Base-by-base conservation (phyloP, 805 yeast species). In the Starmerella geochares region DNA sequence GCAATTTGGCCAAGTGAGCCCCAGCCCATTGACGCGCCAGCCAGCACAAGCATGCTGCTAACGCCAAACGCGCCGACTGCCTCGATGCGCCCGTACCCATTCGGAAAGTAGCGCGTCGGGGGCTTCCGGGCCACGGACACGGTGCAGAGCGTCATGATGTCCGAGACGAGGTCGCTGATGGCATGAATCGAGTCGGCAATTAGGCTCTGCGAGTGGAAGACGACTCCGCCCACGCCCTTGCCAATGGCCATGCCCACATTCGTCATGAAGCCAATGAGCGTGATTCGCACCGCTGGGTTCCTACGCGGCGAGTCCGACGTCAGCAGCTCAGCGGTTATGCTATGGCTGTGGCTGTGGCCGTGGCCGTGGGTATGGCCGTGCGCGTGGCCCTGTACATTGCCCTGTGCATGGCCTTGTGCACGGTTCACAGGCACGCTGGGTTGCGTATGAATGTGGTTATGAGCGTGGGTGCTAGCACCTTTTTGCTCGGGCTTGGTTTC, bases 151-250 rank as follows among this genome's bases (percentile, higher is more conserved):
- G 98, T 92, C 56, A 92, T 69, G 41, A 90, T 76, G 65, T 92
- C 98, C 8, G 95, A 84, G 14, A 92, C 76, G 69, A 90, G 71
- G 66, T 92, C 98, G 42, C 94, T 81, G 19, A 86, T 73, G 0
- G 97, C 90, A 67, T 92, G 98, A 25, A 87, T 81, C 0, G 96
- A 88, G 66, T 92, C 98, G 0, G 98, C 98, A 45, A 88, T 64
- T 50, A 92, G 74, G 2, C 96, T 88, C 64, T 88, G 96, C 0
- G 98, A 92, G 65, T 92, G 95, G 75, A 92, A 92, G 33, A 79
- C 79, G 16, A 86, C 71, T 7, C 98, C 98, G 27, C 97, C 97
- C 20, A 79, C 66, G 24, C 87, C 88, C 65, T 92, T 92, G 28
- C 88, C 81, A 1, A 77, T 70, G 0, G 95, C 96, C 81, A 92